Evolutionary conservation across 257 asterid genomes (phyloP), one percentile per base, ranked within the genome.

Genomic region (Penstemon barbatus): DNA sequence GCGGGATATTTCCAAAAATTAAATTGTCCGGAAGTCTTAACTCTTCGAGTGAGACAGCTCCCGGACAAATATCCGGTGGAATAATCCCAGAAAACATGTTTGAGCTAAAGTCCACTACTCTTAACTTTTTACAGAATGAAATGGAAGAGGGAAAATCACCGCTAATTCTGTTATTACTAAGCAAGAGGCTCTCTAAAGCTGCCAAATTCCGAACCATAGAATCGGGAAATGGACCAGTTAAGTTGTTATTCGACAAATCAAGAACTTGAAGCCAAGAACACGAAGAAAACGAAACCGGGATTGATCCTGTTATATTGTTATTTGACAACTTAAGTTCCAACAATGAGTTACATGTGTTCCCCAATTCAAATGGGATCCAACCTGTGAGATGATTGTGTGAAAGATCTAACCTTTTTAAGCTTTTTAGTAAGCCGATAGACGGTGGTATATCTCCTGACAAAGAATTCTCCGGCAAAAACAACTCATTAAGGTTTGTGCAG

Each of bases 351-450:
- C 98, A 88, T 0, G 73, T 48, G 70, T 63, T 75, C 25, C 96
- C 97, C 8, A 93, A 67, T 55, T 93, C 92, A 18, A 74, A 42
- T 3, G 98, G 97, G 72, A 93, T 88, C 94, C 94, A 90, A n/a
- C 96, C 96, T 0, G 89, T 76, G 56, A 93, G 76, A 63, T 74
- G 95, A 64, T 93, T 93, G 12, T 81, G 84, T 0, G 98, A 93
- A 66, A 93, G 85, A 87, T 93, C 98, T 49, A 93, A 62, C 15
- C 79, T 78, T 61, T 88, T 96, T 54, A 90, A 52, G 70, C 66
- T 80, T 51, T 78, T 88, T 9, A 93, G 81, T 3, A 72, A 57
- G 7, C 97, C 97, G 64, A 85, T 88, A 2, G 86, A 70, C 1
- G 60, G 1, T 0, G 98, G 92, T 63, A 93, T 85, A 66, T 81